These are phyloP conservation scores for Monosporascus sp. DNA, from an alignment of 2,329 filamentous ascomycete species.

Conservation along the genomic window DNA sequence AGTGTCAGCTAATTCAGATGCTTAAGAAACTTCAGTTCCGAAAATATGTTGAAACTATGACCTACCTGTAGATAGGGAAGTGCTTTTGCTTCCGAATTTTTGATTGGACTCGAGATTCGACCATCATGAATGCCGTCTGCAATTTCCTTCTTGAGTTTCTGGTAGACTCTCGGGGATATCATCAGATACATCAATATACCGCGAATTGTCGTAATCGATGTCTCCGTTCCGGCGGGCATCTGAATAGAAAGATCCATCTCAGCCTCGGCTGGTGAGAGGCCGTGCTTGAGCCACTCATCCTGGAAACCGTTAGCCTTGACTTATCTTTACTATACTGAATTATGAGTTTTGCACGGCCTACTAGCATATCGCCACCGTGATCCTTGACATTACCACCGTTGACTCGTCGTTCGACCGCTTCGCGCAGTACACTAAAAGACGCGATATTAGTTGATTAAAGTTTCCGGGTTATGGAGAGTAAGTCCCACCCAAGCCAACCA, in stretches of 20 bases:
- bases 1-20: neutral
- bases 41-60: neutral
- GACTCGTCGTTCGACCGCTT: conserved; percentile 15
- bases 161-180: conserved; percentile 12
- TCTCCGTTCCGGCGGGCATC: conserved; percentile 18
- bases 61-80: conserved; percentile 21
- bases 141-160: conserved; percentile 16
- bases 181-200: conserved; percentile 15
- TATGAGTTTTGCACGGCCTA: conserved; percentile 5
- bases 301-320: conserved; percentile 1
- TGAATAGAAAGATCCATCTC: conserved; percentile 20
- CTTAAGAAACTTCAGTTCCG: too few species aligned
- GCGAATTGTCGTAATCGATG: conserved; percentile 16
- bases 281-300: conserved; percentile 21
- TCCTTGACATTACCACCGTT: neutral
- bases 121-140: conserved; percentile 8
- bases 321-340: too few species aligned
- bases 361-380: conserved; percentile 15
- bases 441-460: too few species aligned
- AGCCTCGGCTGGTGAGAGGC: conserved; percentile 17
- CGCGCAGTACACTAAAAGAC: conserved; percentile 11
- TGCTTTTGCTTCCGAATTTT: conserved; percentile 15
- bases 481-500: conserved; percentile 9
- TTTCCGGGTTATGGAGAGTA: too few species aligned
- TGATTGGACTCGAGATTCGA: conserved; percentile 18